These are phyloP conservation scores for Umbelopsis sp. DNA, from an alignment of 192 early-diverging fungal species.

Conservation along the genomic window DNA sequence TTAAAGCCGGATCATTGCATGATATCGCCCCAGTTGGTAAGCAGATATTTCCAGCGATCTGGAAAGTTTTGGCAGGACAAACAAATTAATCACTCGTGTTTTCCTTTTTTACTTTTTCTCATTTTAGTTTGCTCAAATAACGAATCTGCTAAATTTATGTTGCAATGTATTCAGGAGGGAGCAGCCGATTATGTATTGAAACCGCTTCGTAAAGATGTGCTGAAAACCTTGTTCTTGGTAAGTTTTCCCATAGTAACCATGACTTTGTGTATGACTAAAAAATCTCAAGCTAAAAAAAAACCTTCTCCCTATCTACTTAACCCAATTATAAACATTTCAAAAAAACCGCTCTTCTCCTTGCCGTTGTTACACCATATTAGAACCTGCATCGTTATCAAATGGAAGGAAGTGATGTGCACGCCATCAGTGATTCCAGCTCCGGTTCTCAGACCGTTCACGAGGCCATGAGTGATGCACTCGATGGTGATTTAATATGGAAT, in stretches of 20 bases:
- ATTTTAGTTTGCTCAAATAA: constrained; percentile 39
- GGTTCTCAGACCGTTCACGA: constrained; percentile 17
- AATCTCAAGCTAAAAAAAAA: not conserved
- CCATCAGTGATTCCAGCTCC: constrained; percentile 10
- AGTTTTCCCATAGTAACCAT: constrained; percentile 15
- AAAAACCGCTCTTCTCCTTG: not conserved
- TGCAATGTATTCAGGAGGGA: constrained; percentile 52
- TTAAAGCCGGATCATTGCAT: constrained; percentile 5
- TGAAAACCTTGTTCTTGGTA: constrained; percentile 60
- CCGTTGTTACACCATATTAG: not conserved
- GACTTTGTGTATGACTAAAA: too few relatives aligned
- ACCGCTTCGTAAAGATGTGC: constrained; percentile 51
- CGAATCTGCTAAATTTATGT: constrained; percentile 45
- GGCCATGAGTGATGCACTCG: not conserved
- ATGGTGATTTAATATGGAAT: constrained; percentile 2
- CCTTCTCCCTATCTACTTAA: not conserved
- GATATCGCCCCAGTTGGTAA: constrained; percentile 14
- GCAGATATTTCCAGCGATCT: not conserved
- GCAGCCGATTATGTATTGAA: constrained; percentile 60
- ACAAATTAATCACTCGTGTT: constrained; percentile 8
- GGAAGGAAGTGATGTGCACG: constrained; percentile 7
- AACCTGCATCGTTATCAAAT: constrained; percentile 17
- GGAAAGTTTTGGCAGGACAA: too few relatives aligned
- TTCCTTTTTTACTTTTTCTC: too few relatives aligned
- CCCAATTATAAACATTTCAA: too few relatives aligned